Evolutionary conservation across 495 filamentous ascomycete species (phyloP).

Genomic region (Diplogelasinospora grovesii): DNA sequence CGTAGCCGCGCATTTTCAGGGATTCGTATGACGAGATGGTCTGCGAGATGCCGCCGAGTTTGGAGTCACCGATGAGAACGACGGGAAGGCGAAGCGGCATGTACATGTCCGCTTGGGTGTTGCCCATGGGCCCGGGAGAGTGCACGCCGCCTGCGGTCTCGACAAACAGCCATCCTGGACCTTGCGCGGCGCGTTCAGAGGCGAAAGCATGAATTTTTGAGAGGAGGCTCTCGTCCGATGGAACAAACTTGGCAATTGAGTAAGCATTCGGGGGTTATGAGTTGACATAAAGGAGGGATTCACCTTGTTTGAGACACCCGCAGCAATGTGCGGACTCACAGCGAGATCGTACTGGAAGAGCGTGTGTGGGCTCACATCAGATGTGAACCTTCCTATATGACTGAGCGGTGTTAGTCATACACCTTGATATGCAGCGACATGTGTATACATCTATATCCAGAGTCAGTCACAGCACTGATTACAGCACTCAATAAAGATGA

Average conservation of each 20-base stretch:
- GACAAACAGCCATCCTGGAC: constrained; percentile 46
- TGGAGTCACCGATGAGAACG: constrained; percentile 63
- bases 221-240: constrained; percentile 42
- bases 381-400: constrained; percentile 51
- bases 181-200: constrained; percentile 36
- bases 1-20: constrained; percentile 64
- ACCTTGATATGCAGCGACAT: too few relatives aligned
- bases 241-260: constrained; percentile 33
- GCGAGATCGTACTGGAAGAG: constrained; percentile 65
- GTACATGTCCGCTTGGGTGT: constrained; percentile 68
- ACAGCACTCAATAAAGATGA: too few relatives aligned
- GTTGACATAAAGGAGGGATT: constrained; percentile 7
- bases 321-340: constrained; percentile 69
- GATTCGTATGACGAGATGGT: constrained; percentile 73
- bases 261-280: too few relatives aligned
- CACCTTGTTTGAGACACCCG: constrained; percentile 31
- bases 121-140: constrained; percentile 67
- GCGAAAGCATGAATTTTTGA: constrained; percentile 38
- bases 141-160: constrained; percentile 75
- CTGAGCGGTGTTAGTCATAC: too few relatives aligned
- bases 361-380: constrained; percentile 39
- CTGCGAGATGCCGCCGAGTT: constrained; percentile 65
- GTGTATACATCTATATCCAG: too few relatives aligned
- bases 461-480: too few relatives aligned
- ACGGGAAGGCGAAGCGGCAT: constrained; percentile 62